A percentile compares a stretch with the other conserved stretches of the same genome.
Conservation (phyloP, 176 grass and related monocot genomes). For the Tillandsia fasciculata region DNA sequence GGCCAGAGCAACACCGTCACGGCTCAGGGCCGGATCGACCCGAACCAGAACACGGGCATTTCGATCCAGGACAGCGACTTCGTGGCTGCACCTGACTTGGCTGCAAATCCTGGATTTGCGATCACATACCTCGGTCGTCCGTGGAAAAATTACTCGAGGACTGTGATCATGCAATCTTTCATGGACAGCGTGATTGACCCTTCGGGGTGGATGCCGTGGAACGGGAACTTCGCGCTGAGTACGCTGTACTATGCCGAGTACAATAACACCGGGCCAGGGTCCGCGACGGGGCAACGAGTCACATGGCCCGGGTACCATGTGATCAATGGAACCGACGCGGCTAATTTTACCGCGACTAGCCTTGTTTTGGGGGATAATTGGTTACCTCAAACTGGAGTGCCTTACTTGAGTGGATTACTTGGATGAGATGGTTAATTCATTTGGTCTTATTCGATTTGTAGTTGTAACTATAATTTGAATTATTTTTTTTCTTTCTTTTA, state of each 20-base stretch:
- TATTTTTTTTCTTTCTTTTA: no score
- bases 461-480: no score
- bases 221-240: slow-evolving; percentile 56
- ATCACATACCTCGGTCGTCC: slow-evolving; percentile 60
- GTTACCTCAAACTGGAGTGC: slow-evolving; percentile 81
- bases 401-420: slow-evolving; percentile 45
- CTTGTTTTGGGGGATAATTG: slow-evolving; percentile 74
- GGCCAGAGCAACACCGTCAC: slow-evolving; percentile 91
- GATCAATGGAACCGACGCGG: slow-evolving; percentile 35
- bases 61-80: slow-evolving; percentile 55
- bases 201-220: slow-evolving; percentile 76
- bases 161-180: slow-evolving; percentile 67
- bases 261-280: slow-evolving; percentile 49
- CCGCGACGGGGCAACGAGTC: slow-evolving; percentile 46
- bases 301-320: slow-evolving; percentile 68
- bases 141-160: slow-evolving; percentile 83
- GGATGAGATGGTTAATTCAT: slow-evolving; percentile 3
- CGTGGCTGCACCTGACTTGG: slow-evolving; percentile 51
- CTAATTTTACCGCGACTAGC: slow-evolving; percentile 74
- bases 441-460: no score
- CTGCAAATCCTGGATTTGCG: slow-evolving; percentile 29
- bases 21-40: slow-evolving; percentile 78
- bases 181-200: slow-evolving; percentile 40
- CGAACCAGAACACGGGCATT: slow-evolving; percentile 90
- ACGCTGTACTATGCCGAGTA: slow-evolving; percentile 87